Conservation (phyloP, 2,329 filamentous ascomycete genomes). For the Colletotrichum liaoningense region DNA sequence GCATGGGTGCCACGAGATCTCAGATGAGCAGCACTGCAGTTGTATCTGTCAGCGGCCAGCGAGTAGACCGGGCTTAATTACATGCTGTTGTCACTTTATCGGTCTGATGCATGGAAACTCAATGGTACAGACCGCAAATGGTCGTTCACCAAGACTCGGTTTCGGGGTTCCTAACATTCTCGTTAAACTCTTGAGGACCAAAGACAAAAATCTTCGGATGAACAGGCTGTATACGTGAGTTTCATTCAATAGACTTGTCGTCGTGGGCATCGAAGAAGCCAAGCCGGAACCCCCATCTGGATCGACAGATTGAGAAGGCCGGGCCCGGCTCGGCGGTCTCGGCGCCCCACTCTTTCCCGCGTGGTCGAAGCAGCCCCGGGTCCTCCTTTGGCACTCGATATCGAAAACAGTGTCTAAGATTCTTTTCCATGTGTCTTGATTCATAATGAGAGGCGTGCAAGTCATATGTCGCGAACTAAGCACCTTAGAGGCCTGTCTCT, state of each 20-base stretch:
- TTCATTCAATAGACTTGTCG: neutral
- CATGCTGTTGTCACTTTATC: neutral
- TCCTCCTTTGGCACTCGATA: neutral
- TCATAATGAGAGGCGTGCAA: neutral
- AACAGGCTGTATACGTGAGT: neutral
- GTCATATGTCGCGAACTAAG: neutral
- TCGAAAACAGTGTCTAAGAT: neutral
- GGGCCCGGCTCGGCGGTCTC: neutral
- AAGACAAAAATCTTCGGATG: neutral
- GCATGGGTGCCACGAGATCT: too few species aligned
- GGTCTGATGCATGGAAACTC: neutral
- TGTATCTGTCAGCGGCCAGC: neutral
- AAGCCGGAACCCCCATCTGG: neutral
- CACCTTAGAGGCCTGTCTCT: too few species aligned
- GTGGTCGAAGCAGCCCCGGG: neutral
- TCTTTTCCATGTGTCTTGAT: neutral
- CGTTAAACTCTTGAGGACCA: neutral
- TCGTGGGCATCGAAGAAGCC: neutral
- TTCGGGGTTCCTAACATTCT: neutral
- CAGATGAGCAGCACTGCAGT: too few species aligned
- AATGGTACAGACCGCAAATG: neutral
- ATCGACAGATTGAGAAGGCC: neutral
- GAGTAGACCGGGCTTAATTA: neutral
- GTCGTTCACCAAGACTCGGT: neutral
- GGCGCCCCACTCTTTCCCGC: neutral